Conservation (phyloP, 768 basidiomycete genomes). For the Coprinellus micaceus region DNA sequence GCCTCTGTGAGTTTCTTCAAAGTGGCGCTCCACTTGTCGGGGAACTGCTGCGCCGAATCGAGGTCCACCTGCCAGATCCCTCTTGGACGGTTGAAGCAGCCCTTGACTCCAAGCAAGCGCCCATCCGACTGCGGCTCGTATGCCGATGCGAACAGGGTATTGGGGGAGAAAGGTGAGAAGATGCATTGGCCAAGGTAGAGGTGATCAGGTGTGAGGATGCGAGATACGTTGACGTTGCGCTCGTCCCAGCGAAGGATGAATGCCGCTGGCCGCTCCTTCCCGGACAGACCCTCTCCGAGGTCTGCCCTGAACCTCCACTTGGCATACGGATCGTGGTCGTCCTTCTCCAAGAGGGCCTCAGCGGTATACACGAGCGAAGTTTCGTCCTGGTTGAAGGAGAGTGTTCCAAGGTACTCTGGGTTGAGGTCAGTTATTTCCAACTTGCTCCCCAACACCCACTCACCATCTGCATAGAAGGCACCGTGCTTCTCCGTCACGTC, state of each 20-base stretch:
- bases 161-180: constrained; percentile 28
- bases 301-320: constrained; percentile 56
- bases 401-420: constrained; percentile 47
- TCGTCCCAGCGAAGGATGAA: constrained; percentile 52
- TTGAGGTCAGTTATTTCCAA: not conserved
- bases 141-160: constrained; percentile 54
- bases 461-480: constrained; percentile 62
- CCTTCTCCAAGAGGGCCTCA: constrained; percentile 42
- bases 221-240: constrained; percentile 1
- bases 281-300: constrained; percentile 60
- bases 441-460: not conserved
- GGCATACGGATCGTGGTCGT: constrained; percentile 29
- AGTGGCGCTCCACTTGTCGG: not conserved
- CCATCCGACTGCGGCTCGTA: constrained; percentile 58
- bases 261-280: constrained; percentile 47
- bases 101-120: constrained; percentile 53
- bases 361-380: constrained; percentile 56
- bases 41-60: constrained; percentile 1
- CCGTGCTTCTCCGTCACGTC: constrained; percentile 60
- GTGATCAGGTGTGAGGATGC: constrained; percentile 13
- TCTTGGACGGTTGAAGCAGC: constrained; percentile 57
- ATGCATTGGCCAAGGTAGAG: constrained; percentile 39
- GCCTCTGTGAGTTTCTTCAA: constrained; percentile 38
- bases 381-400: constrained; percentile 54
- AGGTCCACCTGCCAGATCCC: constrained; percentile 52